Conservation (phyloP, 495 filamentous ascomycete genomes). For the Hypoxylon intermedium region DNA sequence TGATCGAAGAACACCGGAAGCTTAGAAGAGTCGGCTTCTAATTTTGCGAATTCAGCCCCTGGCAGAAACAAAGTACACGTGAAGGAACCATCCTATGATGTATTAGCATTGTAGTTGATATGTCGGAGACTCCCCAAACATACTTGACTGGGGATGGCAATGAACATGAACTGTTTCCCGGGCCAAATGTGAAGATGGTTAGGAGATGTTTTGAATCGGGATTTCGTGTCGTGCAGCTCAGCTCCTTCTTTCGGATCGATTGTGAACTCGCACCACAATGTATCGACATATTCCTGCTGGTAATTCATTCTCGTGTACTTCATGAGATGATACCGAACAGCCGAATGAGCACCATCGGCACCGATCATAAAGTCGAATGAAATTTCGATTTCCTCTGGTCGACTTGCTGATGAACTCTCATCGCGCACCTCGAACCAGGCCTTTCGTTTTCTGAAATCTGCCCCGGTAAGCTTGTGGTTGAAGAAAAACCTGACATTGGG, state of each 20-base stretch:
- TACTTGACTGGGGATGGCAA: constrained; percentile 84
- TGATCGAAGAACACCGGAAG: constrained; percentile 76
- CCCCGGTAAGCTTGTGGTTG: constrained; percentile 87
- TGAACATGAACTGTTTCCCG: constrained; percentile 92
- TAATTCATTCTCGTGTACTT: constrained; percentile 89
- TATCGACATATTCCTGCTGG: constrained; percentile 94
- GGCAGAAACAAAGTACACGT: constrained; percentile 95
- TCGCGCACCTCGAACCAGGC: constrained; percentile 83
- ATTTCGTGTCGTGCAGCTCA: constrained; percentile 48
- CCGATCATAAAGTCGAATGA: constrained; percentile 92
- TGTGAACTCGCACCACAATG: constrained; percentile 95
- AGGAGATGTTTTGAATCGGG: constrained; percentile 78
- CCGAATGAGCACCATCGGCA: constrained; percentile 95
- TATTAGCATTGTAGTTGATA: constrained; percentile 13
- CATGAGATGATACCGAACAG: constrained; percentile 90
- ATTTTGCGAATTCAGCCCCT: constrained; percentile 59
- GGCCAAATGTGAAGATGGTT: constrained; percentile 99
- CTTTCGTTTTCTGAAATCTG: constrained; percentile 75
- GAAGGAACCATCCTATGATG: constrained; percentile 77
- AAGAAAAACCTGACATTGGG: constrained; percentile 91
- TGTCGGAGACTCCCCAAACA: constrained; percentile 16
- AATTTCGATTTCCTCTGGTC: constrained; percentile 67
- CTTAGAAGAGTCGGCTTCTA: constrained; percentile 62
- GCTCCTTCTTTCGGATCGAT: constrained; percentile 59
- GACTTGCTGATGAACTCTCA: constrained; percentile 23